phyloP scores from a whole-genome alignment of 1,284 basidiomycete species.

The Heterobasidion parviporum region DNA sequence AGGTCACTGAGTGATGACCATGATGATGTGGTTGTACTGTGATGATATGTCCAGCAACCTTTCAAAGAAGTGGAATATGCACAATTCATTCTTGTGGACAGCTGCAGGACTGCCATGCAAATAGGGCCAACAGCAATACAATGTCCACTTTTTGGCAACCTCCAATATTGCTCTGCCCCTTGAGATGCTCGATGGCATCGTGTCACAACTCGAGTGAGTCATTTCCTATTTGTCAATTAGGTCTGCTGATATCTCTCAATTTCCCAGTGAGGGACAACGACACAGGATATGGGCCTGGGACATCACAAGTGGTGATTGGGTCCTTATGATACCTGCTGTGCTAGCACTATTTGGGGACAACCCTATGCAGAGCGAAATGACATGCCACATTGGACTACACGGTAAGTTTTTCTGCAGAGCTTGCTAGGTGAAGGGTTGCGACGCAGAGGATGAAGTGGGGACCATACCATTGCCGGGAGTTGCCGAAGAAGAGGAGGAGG shows the following conservation, averaged over 20 bases:
- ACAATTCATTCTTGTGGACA: constrained; percentile 27
- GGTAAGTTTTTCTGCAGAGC: constrained; percentile 31
- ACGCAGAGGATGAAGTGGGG: background rate
- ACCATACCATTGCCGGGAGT: background rate
- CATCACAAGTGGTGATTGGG: constrained; percentile 14
- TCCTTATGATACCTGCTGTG: constrained; percentile 24
- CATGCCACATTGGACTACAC: constrained; percentile 29
- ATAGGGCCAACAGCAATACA: constrained; percentile 13
- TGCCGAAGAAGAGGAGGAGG: too few species aligned
- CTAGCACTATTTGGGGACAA: constrained; percentile 33
- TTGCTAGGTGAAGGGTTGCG: constrained; percentile 19
- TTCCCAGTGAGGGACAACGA: constrained; percentile 15
- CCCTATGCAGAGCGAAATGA: constrained; percentile 37
- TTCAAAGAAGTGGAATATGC: constrained; percentile 35
- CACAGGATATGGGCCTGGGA: constrained; percentile 30
- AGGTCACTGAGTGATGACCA: constrained; percentile 11
- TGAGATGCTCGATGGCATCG: background rate
- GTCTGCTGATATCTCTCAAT: background rate
- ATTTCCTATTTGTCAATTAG: background rate
- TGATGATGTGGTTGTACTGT: constrained; percentile 34
- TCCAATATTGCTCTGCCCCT: background rate
- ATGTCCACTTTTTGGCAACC: constrained; percentile 8
- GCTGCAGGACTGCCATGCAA: constrained; percentile 17
- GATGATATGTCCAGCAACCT: constrained; percentile 35
- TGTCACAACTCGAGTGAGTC: background rate